Evolutionary conservation across 2,329 filamentous ascomycete genomes (phyloP).

Genomic region (Ceratocystis eucalypticola): DNA sequence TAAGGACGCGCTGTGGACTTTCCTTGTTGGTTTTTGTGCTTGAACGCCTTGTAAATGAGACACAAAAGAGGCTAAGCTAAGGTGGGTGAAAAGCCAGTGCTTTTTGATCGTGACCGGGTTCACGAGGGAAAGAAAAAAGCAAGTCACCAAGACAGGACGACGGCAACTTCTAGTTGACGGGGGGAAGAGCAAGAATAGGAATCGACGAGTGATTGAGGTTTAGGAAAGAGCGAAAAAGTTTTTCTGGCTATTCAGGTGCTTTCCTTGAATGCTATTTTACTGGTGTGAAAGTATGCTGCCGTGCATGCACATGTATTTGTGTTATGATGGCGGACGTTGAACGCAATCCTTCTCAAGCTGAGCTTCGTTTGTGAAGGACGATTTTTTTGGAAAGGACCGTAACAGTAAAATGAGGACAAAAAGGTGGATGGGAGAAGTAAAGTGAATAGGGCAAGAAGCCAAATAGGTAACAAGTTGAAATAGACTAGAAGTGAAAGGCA

Average conservation of each 20-base stretch:
- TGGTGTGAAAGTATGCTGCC: not conserved
- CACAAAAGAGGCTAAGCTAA: not conserved
- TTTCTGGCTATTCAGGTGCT: not conserved
- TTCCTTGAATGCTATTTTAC: not conserved
- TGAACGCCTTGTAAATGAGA: not conserved
- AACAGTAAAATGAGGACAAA: not conserved
- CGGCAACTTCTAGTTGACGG: not conserved
- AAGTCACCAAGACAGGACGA: not conserved
- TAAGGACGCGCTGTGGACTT: not conserved
- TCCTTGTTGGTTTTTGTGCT: not conserved
- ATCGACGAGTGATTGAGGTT: not conserved
- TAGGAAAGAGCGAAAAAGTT: not conserved
- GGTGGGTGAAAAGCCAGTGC: not conserved
- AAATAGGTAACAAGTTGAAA: not conserved
- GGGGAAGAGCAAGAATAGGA: constrained; percentile 11
- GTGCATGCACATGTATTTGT: not conserved
- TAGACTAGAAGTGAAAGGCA: constrained; percentile 5
- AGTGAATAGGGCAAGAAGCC: not conserved
- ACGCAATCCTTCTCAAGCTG: constrained; percentile 1
- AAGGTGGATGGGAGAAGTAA: not conserved
- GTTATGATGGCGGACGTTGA: not conserved
- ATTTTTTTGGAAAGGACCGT: not conserved
- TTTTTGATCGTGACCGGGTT: not conserved
- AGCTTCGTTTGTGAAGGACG: not conserved
- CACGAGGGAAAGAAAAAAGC: not conserved